A percentile compares a stretch with the other conserved stretches of the same genome.
These are phyloP conservation scores for Microdochium bolleyi DNA, from an alignment of 2,329 filamentous ascomycete genomes.

Conservation along the genomic window DNA sequence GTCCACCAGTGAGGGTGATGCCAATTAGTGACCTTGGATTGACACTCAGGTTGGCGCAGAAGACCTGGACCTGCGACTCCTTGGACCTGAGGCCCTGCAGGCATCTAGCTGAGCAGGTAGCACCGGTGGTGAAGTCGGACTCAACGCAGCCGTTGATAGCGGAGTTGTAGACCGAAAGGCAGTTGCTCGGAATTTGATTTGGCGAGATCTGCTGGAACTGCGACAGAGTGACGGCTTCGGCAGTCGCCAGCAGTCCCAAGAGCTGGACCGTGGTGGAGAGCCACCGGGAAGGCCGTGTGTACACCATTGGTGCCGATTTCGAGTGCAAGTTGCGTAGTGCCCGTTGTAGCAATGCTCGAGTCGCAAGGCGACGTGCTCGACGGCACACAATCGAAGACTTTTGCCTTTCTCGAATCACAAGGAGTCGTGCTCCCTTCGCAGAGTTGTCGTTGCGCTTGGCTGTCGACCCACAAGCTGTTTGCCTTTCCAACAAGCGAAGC, in stretches of 20 bases:
- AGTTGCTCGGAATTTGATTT: conserved; percentile 13
- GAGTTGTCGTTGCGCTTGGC: background rate
- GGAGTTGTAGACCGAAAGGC: conserved; percentile 14
- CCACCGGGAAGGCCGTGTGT: conserved; percentile 8
- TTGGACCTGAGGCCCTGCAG: conserved; percentile 13
- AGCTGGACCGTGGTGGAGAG: conserved; percentile 9
- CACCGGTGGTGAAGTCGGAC: conserved; percentile 13
- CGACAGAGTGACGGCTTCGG: conserved; percentile 16
- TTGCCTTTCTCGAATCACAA: no score
- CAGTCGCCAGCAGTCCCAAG: conserved; percentile 10
- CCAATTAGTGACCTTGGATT: conserved; percentile 14
- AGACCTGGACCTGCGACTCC: conserved; percentile 7
- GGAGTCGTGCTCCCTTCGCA: no score
- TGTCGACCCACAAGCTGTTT: background rate
- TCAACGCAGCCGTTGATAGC: conserved; percentile 13
- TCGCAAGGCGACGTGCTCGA: no score
- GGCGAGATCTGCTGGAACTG: conserved; percentile 18
- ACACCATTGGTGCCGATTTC: conserved; percentile 3
- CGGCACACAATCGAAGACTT: no score
- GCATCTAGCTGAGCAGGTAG: conserved; percentile 14
- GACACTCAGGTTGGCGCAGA: conserved; percentile 12
- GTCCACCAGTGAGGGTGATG: conserved; percentile 11
- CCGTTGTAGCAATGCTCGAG: no score
- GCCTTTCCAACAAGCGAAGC: background rate
- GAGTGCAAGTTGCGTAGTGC: background rate